phyloP scores from a whole-genome alignment of 179 eudicot species.

The Spinacia oleracea region DNA sequence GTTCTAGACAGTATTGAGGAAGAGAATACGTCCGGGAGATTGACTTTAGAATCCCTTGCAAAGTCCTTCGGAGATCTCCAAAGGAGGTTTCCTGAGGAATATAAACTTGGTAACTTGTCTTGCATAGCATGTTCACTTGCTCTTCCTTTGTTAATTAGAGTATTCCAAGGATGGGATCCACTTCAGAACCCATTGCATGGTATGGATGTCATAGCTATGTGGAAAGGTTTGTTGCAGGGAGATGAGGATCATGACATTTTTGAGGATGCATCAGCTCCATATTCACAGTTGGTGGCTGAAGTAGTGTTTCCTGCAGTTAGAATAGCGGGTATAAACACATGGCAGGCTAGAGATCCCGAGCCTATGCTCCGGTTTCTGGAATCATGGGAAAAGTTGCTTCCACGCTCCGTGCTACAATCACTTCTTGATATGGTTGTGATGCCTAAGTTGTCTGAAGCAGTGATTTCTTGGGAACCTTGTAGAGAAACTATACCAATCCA shows the following conservation, averaged over 20 bases:
- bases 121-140: constrained; percentile 79
- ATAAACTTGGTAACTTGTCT: constrained; percentile 72
- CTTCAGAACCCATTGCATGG: constrained; percentile 72
- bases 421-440: constrained; percentile 40
- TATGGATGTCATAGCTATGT: constrained; percentile 46
- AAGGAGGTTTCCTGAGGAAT: constrained; percentile 57
- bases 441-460: constrained; percentile 41
- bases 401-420: constrained; percentile 33
- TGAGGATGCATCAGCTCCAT: constrained; percentile 36
- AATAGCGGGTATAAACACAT: constrained; percentile 39
- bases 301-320: constrained; percentile 39
- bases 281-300: constrained; percentile 33
- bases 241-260: constrained; percentile 36
- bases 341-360: constrained; percentile 43
- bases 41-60: constrained; percentile 68
- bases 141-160: constrained; percentile 67
- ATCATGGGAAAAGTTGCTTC: constrained; percentile 35
- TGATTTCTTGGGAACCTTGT: constrained; percentile 35
- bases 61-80: constrained; percentile 54
- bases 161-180: constrained; percentile 95
- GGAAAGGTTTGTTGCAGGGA: constrained; percentile 74
- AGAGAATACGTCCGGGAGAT: constrained; percentile 48
- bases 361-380: constrained; percentile 39
- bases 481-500: constrained; percentile 40
- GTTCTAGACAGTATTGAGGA: constrained; percentile 49